Evolutionary conservation across 2,329 filamentous ascomycete genomes (phyloP).

Genomic region (Colletotrichum truncatum): DNA sequence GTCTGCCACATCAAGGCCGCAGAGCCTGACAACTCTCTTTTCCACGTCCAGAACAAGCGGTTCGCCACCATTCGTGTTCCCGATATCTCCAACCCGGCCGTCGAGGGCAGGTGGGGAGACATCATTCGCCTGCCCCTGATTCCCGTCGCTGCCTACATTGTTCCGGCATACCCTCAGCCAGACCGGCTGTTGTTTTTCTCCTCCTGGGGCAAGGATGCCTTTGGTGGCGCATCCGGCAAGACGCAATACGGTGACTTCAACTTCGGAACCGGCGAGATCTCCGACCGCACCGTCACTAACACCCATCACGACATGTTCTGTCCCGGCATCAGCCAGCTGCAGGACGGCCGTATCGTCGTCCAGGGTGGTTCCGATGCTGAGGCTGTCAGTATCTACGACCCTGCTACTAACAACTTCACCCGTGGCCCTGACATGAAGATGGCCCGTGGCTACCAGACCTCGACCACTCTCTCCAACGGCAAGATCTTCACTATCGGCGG

Average conservation of each 20-base stretch:
- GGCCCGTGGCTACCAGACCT: slow-evolving; percentile 62
- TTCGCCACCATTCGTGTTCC: slow-evolving; percentile 36
- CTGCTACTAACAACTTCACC: slow-evolving; percentile 46
- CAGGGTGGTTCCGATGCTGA: slow-evolving; percentile 61
- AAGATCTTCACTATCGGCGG: slow-evolving; percentile 68
- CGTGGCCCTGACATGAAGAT: slow-evolving; percentile 53
- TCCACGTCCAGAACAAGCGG: slow-evolving; percentile 32
- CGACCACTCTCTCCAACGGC: slow-evolving; percentile 59
- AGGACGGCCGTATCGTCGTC: slow-evolving; percentile 58
- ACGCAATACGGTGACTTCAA: slow-evolving; percentile 36
- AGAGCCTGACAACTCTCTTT: slow-evolving; percentile 20
- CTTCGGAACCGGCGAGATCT: slow-evolving; percentile 37
- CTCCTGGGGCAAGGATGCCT: slow-evolving; percentile 36
- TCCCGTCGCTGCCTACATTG: slow-evolving; percentile 39
- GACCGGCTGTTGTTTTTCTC: slow-evolving; percentile 36
- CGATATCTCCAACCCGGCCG: slow-evolving; percentile 30
- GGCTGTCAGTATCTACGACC: slow-evolving; percentile 58
- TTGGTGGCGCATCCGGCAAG: slow-evolving; percentile 32
- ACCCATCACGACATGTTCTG: slow-evolving; percentile 66
- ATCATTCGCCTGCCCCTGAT: slow-evolving; percentile 36
- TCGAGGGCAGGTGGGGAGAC: slow-evolving; percentile 36
- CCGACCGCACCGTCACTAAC: slow-evolving; percentile 43
- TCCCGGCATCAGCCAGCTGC: slow-evolving; percentile 61
- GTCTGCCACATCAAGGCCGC: slow-evolving; percentile 33
- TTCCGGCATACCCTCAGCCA: slow-evolving; percentile 35